phyloP scores from a whole-genome alignment of 345 rosid species.

The Euphorbia tirucalli region DNA sequence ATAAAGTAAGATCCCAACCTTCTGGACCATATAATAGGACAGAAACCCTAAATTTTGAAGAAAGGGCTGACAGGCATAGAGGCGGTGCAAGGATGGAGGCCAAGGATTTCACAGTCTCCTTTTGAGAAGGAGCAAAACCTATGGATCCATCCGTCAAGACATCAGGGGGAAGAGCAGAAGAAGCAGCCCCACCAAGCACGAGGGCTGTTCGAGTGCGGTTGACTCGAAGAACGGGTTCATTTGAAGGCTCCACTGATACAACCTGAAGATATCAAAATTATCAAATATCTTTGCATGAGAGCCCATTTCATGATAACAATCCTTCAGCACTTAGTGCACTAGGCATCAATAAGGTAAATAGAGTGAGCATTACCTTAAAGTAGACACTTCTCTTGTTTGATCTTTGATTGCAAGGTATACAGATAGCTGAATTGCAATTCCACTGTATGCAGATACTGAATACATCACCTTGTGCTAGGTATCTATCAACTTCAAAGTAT shows the following conservation, averaged over 20 bases:
- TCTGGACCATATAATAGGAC: conserved; percentile 70
- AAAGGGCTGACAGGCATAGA: conserved; percentile 72
- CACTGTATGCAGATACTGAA: conserved; percentile 61
- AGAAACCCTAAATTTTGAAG: conserved; percentile 87
- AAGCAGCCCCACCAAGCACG: conserved; percentile 80
- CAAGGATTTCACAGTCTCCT: conserved; percentile 56
- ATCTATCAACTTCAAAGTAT: conserved; percentile 78
- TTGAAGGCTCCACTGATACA: conserved; percentile 86
- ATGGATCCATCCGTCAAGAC: conserved; percentile 47
- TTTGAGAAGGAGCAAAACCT: conserved; percentile 59
- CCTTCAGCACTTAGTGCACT: background rate
- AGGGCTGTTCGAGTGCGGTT: conserved; percentile 77
- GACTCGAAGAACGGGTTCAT: conserved; percentile 70
- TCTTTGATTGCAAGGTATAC: conserved; percentile 67
- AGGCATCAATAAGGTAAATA: background rate
- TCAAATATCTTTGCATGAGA: conserved; percentile 27
- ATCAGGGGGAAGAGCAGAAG: conserved; percentile 81
- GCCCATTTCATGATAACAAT: conserved; percentile 11
- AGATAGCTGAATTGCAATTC: conserved; percentile 71
- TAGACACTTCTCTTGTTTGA: conserved; percentile 41
- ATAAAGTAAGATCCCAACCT: conserved; percentile 43
- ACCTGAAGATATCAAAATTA: conserved; percentile 54
- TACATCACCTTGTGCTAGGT: conserved; percentile 64
- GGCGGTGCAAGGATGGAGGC: conserved; percentile 80
- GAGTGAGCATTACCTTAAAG: conserved; percentile 60